Evolutionary conservation across 352 stramenopile genomes (phyloP), one percentile per base, ranked within the genome.

Genomic region (Phytophthora melonis): DNA sequence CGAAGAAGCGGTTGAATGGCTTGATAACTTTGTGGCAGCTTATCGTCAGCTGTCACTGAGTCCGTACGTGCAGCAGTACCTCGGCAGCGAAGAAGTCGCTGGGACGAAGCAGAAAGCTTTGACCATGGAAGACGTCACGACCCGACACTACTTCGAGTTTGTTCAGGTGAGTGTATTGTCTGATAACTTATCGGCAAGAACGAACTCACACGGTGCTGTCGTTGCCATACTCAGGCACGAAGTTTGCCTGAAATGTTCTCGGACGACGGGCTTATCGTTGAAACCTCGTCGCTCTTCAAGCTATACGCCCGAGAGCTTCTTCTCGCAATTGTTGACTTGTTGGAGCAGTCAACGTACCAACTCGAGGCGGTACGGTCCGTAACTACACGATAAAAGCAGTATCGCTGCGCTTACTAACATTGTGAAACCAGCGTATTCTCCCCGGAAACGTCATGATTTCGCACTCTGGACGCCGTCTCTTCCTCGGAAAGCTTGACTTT

Each of bases 371-470:
- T 75, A 39, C 36, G 21, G n/a, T 21, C 18, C 43, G 18, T 23
- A 18, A 50, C 18, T n/a, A 45, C 3, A 45, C 7, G 18, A n/a
- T 45, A n/a, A 5, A 18, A 50, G 16, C 43, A 11, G 43, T 23
- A 50, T 50, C 16, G 39, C 18, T 50, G 9, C 7, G 23, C 23
- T 25, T n/a, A n/a, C n/a, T n/a, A n/a, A 2, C 19, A 55, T 23
- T 67, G 16, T 67, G 32, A 36, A 23, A 55, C 18, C 58, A 74
- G 68, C 61, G 55, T n/a, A 25, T 74, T 16, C 11, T 60, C 16
- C 54, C 68, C 32, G 63, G 68, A 16, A 55, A 72, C 18, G 69
- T 76, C 19, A 68, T 76, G 69, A 58, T 76, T 41, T 76, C 69
- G 11, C 63, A 76, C 53, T 71, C 63, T 6, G 68, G 68, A 8